Conservation (phyloP, 495 filamentous ascomycete genomes). For the Aspergillus baeticus region DNA sequence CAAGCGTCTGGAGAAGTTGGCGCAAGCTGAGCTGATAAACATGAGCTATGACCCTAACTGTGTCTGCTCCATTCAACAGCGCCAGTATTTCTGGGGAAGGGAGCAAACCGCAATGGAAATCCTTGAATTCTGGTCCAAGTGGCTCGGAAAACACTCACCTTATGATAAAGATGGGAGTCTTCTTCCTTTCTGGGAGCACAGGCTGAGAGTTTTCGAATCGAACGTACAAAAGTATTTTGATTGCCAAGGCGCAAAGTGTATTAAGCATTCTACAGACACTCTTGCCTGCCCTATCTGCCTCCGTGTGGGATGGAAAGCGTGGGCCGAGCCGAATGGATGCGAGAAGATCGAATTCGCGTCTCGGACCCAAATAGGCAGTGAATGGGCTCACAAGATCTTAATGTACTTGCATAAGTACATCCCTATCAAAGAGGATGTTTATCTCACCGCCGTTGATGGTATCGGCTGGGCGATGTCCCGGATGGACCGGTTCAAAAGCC, state of each 20-base stretch:
- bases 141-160: slow-evolving; percentile 10
- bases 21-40: slow-evolving; percentile 11
- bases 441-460: background rate
- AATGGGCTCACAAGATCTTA: slow-evolving; percentile 8
- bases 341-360: slow-evolving; percentile 14
- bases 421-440: slow-evolving; percentile 2
- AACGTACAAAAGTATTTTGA: background rate
- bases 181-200: slow-evolving; percentile 12
- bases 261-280: background rate
- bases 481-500: slow-evolving; percentile 8
- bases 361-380: slow-evolving; percentile 8
- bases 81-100: slow-evolving; percentile 14
- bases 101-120: slow-evolving; percentile 5
- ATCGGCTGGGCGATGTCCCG: background rate
- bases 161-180: slow-evolving; percentile 7
- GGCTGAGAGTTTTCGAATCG: slow-evolving; percentile 7
- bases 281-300: slow-evolving; percentile 8
- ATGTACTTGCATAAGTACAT: slow-evolving; percentile 9
- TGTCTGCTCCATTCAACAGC: slow-evolving; percentile 6
- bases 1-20: slow-evolving; percentile 13
- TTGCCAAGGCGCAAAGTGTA: slow-evolving; percentile 8
- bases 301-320: slow-evolving; percentile 12
- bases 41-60: slow-evolving; percentile 13
- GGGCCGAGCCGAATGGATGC: slow-evolving; percentile 1
- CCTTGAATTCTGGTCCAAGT: slow-evolving; percentile 14